phyloP scores from a whole-genome alignment of 73 alveolate species.

The Tetrahymena elliotti region DNA sequence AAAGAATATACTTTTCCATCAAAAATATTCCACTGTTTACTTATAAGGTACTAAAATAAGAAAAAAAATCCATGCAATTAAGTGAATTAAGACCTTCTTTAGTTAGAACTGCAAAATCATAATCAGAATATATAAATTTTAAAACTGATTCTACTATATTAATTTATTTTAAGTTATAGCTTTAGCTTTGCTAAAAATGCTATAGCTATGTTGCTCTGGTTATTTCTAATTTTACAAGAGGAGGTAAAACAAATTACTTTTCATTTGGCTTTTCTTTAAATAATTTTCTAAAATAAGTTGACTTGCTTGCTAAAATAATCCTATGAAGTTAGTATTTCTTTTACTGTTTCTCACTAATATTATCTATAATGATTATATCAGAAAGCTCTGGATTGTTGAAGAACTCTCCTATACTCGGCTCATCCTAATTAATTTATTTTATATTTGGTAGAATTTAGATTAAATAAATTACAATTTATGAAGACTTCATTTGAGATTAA shows the following conservation, averaged over 20 bases:
- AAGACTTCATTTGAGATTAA: not conserved
- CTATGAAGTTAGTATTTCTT: not conserved
- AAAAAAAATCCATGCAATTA: not conserved
- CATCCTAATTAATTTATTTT: not conserved
- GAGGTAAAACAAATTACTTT: not conserved
- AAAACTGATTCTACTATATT: not conserved
- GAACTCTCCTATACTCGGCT: not conserved
- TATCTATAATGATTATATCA: not conserved
- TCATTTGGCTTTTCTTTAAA: not conserved
- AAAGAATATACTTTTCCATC: not conserved
- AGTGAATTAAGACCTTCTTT: not conserved
- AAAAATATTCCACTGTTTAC: not conserved
- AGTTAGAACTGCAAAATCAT: not conserved
- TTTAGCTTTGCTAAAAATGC: not conserved
- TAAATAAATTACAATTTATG: not conserved
- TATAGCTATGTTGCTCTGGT: not conserved
- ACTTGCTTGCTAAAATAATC: not conserved
- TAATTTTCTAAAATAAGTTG: not conserved
- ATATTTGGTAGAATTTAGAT: not conserved
- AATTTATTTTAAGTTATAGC: not conserved
- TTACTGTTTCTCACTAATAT: not conserved
- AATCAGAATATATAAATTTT: not conserved
- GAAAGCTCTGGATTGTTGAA: not conserved
- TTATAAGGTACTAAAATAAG: not conserved
- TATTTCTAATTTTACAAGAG: not conserved